phyloP scores from a whole-genome alignment of 345 rosid species.

The Dimocarpus longan region DNA sequence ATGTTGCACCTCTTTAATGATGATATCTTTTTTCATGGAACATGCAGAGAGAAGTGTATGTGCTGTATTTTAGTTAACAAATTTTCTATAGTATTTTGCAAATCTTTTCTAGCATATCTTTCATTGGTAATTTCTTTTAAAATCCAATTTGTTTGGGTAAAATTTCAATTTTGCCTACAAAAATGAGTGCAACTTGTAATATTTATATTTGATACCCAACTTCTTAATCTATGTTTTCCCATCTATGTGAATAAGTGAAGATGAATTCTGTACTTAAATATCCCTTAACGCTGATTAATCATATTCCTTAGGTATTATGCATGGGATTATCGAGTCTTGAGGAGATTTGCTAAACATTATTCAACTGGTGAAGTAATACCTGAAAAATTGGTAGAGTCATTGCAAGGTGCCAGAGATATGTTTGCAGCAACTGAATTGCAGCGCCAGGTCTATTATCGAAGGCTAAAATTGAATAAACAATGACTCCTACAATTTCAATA shows the following conservation, averaged over 20 bases:
- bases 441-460: conserved; percentile 65
- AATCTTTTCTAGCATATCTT: background rate
- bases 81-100: background rate
- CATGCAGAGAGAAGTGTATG: background rate
- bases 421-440: conserved; percentile 95
- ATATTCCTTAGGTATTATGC: conserved; percentile 70
- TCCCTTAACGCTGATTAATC: conserved; percentile 19
- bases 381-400: conserved; percentile 74
- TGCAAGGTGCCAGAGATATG: conserved; percentile 88
- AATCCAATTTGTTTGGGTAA: background rate
- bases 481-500: conserved; percentile 12
- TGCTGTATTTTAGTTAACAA: background rate
- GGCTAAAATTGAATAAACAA: conserved; percentile 20
- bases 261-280: background rate
- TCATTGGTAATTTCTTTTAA: background rate
- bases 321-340: conserved; percentile 80
- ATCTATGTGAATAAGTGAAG: background rate
- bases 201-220: background rate
- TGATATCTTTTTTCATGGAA: background rate
- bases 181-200: background rate
- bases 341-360: conserved; percentile 81
- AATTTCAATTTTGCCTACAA: background rate
- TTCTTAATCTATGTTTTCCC: background rate
- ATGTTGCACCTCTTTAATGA: background rate
- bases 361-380: conserved; percentile 86